Conservation (phyloP, 1,284 basidiomycete species). For the Marasmius oreades region DNA sequence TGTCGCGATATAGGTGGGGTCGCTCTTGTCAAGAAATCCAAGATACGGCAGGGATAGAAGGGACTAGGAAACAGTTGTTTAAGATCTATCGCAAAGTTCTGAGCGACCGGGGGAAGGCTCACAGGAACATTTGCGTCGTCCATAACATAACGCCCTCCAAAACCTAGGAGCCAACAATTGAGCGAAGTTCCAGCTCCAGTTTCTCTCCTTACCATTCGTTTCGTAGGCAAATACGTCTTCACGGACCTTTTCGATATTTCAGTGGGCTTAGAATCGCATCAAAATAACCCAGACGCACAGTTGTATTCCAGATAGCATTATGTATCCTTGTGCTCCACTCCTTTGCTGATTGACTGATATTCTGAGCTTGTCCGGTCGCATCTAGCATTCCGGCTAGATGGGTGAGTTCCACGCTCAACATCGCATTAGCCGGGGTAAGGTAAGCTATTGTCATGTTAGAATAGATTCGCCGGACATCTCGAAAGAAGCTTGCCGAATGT, state of each 20-base stretch:
- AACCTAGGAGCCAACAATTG: slow-evolving; percentile 31
- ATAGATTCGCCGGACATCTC: neutral
- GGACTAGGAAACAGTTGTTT: slow-evolving; percentile 39
- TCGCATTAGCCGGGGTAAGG: slow-evolving; percentile 74
- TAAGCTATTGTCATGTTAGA: slow-evolving; percentile 44
- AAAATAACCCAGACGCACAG: slow-evolving; percentile 35
- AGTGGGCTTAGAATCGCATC: neutral
- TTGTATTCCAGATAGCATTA: slow-evolving; percentile 61
- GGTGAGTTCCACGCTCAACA: slow-evolving; percentile 69
- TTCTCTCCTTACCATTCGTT: slow-evolving; percentile 51
- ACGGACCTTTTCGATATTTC: slow-evolving; percentile 38
- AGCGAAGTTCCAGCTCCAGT: neutral
- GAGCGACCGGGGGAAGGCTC: slow-evolving; percentile 22
- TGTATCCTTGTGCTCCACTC: slow-evolving; percentile 58
- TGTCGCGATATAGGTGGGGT: slow-evolving; percentile 60
- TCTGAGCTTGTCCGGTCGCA: slow-evolving; percentile 38
- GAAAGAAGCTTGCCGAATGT: slow-evolving; percentile 47
- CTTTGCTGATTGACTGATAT: slow-evolving; percentile 52
- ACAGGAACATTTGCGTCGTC: slow-evolving; percentile 82
- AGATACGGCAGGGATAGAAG: slow-evolving; percentile 75
- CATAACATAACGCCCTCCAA: slow-evolving; percentile 72
- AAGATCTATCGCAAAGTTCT: neutral
- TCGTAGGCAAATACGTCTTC: slow-evolving; percentile 75
- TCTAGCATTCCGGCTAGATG: slow-evolving; percentile 62
- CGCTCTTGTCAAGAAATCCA: slow-evolving; percentile 60